Evolutionary conservation across 306 rosid species (phyloP), one percentile per base, ranked within the genome.

Genomic region (Prunus salicina): DNA sequence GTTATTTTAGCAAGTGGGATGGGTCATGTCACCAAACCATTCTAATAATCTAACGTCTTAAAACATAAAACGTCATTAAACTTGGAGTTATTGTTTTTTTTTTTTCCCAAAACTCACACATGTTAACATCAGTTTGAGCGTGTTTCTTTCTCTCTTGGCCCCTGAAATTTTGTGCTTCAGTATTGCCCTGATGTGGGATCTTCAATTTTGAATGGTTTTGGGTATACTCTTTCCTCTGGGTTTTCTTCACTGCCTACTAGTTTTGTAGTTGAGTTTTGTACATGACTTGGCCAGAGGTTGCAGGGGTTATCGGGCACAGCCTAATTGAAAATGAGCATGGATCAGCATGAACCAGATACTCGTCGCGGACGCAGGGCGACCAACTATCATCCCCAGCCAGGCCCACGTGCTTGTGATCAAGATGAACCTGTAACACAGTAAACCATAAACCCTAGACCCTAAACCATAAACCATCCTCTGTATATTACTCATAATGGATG

Each of bases 321-420:
- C 96, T 84, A 28, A 92, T 76, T 20, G 97, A 88, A 80, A 92
- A 95, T 0, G 93, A 84, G 82, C 82, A 81, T 0, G 96, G 88
- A 60, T 76, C 78, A 7, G 96, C 66, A 51, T 90, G 89, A 80
- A 92, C 20, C 83, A 89, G 82, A 82, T 86, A 92, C 28, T 85
- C 81, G 2, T 82, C 71, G 46, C 92, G 99, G 60, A 89, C 97
- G 45, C 86, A 51, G 8, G 97, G 99, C 19, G 97, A 85, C 99
- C 99, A 95, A 82, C 99, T 92, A 82, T 95, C 97, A 62, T 95
- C 99, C 72, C 99, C 99, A 14, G 90, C 97, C 81, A 92, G 18
- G 3, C 99, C 97, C 99, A 92, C 90, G 73, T 95, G 99, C 88
- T 86, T 88, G 89, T 95, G 97, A 67, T 95, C 99, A 30, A 95